Conservation (phyloP, 345 rosid species). For the Trapa incisa region DNA sequence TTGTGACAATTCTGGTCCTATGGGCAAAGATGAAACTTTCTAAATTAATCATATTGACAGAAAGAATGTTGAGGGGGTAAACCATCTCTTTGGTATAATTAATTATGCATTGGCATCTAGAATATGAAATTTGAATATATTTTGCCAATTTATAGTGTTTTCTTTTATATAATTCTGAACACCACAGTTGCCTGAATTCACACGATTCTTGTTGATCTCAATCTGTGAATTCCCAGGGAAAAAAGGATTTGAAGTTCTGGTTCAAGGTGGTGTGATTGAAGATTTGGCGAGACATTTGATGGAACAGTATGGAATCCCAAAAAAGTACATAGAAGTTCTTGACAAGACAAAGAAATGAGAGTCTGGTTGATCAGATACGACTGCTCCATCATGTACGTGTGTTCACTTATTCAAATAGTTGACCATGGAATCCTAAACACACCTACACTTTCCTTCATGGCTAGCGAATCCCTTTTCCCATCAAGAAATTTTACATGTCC, state of each 20-base stretch:
- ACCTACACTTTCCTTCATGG: no score
- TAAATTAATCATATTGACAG: not conserved
- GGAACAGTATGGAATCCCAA: constrained; percentile 77
- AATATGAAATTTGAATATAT: no score
- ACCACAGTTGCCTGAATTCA: not conserved
- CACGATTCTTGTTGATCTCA: not conserved
- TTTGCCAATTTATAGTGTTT: no score
- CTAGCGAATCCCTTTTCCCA: no score
- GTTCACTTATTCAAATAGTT: no score
- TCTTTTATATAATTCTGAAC: not conserved
- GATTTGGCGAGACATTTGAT: constrained; percentile 69
- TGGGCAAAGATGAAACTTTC: not conserved
- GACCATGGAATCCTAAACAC: no score
- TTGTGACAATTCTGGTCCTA: not conserved
- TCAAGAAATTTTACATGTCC: no score
- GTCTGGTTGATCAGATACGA: constrained; percentile 5
- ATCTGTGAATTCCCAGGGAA: constrained; percentile 44
- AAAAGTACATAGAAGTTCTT: constrained; percentile 79
- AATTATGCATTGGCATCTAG: no score
- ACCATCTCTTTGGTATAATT: no score
- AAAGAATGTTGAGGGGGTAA: no score
- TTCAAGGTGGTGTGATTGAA: constrained; percentile 91
- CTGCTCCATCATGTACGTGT: no score
- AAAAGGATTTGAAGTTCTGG: constrained; percentile 75
- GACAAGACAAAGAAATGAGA: constrained; percentile 81